Evolutionary conservation across 2,329 filamentous ascomycete genomes (phyloP), one percentile per base, ranked within the genome.

Genomic region (Harringtonia aguacate): DNA sequence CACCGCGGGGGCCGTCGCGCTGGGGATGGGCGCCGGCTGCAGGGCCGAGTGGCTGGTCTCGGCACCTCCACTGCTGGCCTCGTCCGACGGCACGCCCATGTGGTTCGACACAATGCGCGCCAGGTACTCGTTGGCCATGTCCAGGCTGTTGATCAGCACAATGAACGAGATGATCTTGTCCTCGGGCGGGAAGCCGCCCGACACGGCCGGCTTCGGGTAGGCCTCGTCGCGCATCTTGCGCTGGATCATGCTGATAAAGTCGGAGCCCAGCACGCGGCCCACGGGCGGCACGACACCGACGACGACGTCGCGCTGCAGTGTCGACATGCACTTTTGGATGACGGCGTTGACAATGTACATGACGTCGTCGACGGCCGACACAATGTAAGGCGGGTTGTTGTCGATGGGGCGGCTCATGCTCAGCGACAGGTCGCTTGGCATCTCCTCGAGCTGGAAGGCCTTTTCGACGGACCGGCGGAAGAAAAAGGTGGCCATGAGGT

Each of bases 291-390:
- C 66, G 8, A 94, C 84, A 45, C 77, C 85, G 35, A 78, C 77
- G 20, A 94, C 75, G 4, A 95, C 80, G 17, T 81, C 73, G 52
- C 81, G 73, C 58, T 95, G 89, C 3, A 85, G 86, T 1, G 94
- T 97, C 1, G 86, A 83, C 20, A 97, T 70, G 0, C 87, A 85
- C 51, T 90, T 82, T 51, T 94, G 84, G 8, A 97, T 72, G 29
- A 97, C 84, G 41, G 90, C 83, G 58, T 94, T 94, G 58, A 95
- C 86, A 54, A 98, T 95, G 64, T 97, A 98, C 90, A 98, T 97
- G 57, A 97, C 88, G 65, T 95, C 92, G 66, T 98, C 92, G 9
- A 98, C 89, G 1, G 90, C 89, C 2, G 89, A 88, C 36, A 92
- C 90, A 55, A 98, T 95, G 57, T 86, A 94, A 1, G 92, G 92